Conservation (phyloP, 192 early-diverging fungal genomes). For the Gonapodya sp. region DNA sequence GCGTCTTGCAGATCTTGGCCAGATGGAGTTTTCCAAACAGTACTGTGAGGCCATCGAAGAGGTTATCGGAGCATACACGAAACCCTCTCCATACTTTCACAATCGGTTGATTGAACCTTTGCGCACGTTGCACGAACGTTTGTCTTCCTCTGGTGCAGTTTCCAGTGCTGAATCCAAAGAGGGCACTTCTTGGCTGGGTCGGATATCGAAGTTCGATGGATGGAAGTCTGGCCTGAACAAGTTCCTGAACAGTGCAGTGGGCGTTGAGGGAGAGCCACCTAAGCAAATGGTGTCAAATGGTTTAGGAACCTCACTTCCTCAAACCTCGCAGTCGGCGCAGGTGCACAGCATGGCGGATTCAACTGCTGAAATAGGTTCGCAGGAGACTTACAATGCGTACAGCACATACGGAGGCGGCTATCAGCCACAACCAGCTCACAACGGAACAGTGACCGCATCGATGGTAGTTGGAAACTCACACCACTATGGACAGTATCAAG, state of each 20-base stretch:
- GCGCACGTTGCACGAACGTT: constrained; percentile 57
- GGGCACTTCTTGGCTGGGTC: constrained; percentile 35
- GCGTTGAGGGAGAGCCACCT: too few species aligned
- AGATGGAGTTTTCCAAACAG: constrained; percentile 52
- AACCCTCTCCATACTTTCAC: constrained; percentile 76
- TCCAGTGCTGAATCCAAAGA: constrained; percentile 18
- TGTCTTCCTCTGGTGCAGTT: constrained; percentile 33
- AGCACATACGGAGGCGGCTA: neutral
- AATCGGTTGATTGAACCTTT: constrained; percentile 58
- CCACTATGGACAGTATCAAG: neutral
- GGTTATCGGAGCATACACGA: constrained; percentile 58
- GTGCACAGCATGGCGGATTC: neutral
- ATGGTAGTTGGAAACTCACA: neutral
- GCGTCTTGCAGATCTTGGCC: constrained; percentile 73
- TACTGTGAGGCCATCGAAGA: constrained; percentile 72
- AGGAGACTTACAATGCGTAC: neutral
- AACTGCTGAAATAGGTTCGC: neutral
- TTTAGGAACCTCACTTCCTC: too few species aligned
- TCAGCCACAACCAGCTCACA: neutral
- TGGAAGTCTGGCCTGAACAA: constrained; percentile 46
- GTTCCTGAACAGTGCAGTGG: constrained; percentile 54
- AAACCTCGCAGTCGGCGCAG: constrained; percentile 41
- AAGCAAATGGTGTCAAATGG: too few species aligned
- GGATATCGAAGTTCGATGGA: constrained; percentile 21
- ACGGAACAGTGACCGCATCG: neutral